Percentiles rank a stretch among this genome's conserved stretches.
These are phyloP conservation scores for Thalassiosira mediterranea DNA, from an alignment of 352 stramenopile genomes.

Conservation along the genomic window DNA sequence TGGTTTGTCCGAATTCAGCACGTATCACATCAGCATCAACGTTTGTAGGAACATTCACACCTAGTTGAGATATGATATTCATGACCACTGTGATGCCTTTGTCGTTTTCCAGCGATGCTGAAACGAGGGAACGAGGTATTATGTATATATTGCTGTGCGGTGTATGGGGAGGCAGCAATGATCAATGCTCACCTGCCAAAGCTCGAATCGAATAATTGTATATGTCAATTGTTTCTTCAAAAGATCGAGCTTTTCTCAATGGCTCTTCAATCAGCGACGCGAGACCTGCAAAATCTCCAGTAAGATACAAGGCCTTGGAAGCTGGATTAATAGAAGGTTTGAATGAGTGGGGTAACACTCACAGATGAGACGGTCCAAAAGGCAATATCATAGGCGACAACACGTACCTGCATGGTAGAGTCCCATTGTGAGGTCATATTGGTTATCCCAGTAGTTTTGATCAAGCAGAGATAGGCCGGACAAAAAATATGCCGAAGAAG, in stretches of 20 bases:
- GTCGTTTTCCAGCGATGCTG: slow-evolving; percentile 4
- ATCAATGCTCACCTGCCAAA: too few species aligned
- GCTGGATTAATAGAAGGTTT: slow-evolving; percentile 6
- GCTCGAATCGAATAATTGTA: slow-evolving; percentile 39
- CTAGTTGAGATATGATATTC: slow-evolving; percentile 53
- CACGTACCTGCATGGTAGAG: slow-evolving; percentile 32
- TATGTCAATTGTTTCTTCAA: slow-evolving; percentile 52
- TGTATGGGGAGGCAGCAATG: too few species aligned
- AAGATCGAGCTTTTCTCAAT: slow-evolving; percentile 29
- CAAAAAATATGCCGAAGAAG: slow-evolving; percentile 14
- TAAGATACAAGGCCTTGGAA: slow-evolving; percentile 46
- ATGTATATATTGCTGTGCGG: too few species aligned
- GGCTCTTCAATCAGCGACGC: slow-evolving; percentile 20
- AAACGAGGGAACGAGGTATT: too few species aligned
- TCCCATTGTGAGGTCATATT: slow-evolving; percentile 10
- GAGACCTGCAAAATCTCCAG: slow-evolving; percentile 40
- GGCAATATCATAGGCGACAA: neutral
- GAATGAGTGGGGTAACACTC: neutral
- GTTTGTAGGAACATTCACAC: too few species aligned
- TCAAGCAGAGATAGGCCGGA: slow-evolving; percentile 23
- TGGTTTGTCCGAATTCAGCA: too few species aligned
- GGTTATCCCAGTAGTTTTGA: slow-evolving; percentile 22
- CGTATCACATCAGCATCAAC: too few species aligned
- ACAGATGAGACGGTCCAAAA: neutral
- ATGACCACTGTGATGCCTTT: slow-evolving; percentile 57